Evolutionary conservation across 2,329 filamentous ascomycete species (phyloP), one percentile per base, ranked within the genome.

Genomic region (Dothideomycetes sp.): DNA sequence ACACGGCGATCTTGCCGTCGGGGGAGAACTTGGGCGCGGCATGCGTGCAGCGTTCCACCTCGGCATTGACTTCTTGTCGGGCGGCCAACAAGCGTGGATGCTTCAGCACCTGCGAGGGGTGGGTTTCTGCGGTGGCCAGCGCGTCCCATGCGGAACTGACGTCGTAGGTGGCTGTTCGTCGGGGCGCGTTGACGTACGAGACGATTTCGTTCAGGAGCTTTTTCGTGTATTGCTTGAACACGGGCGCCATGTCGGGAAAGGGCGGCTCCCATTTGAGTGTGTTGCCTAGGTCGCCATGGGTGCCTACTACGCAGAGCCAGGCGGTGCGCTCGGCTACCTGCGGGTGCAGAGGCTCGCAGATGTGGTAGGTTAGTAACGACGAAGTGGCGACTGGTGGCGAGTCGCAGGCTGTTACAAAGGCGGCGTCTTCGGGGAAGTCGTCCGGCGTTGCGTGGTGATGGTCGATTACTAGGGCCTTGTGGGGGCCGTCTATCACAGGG

Each of bases 311-410:
- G 39, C 75, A 78, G 1, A 82, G 63, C 71, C 78, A 82, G 30
- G 68, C 72, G 47, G 74, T 77, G 4, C 60, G 56, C 2, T 55
- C 50, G 3, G 54, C 49, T 0, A 81, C 66, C 2, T 64, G 59
- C 1, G 65, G 59, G 47, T 80, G 68, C 1, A 83, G 61, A 0
- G 66, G 59, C 16, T 63, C 62, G 49, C 79, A 83, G 19, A 84
- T 72, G 36, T 73, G 63, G 49, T 80, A 81, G 0, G 76, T 79
- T 12, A 83, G 63, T 1, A 83, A 56, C 2, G 78, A 69, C 17
- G 70, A 77, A 1, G 79, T 81, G 4, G 76, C 73, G 0, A 84
- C 74, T 0, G 79, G 79, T 2, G 77, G 77, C 24, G 65, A 79
- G 48, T 76, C 59, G 51, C 77, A 79, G 0, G 77, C 76, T 0